Percentiles rank a stretch among this genome's conserved stretches.
phyloP scores from a whole-genome alignment of 75 land plant species.

The Selaginella tamariscina region DNA sequence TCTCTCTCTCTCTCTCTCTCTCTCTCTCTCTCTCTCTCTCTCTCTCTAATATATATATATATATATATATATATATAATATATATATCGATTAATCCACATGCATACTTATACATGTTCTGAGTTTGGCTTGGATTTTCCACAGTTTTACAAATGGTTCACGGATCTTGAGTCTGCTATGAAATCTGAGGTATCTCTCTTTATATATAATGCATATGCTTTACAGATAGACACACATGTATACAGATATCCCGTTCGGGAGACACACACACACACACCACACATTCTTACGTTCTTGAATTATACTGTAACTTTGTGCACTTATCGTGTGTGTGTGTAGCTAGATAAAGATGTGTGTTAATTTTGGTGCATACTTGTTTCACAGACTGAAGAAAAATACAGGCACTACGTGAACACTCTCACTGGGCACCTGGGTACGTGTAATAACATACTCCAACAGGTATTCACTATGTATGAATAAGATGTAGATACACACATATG shows the following conservation, averaged over 20 bases:
- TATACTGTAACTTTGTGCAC: no score
- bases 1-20: no score
- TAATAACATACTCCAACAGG: constrained; percentile 65
- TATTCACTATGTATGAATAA: constrained; percentile 2
- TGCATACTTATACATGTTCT: neutral
- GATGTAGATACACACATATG: neutral
- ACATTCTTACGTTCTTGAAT: neutral
- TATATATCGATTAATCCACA: neutral
- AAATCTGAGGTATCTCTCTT: constrained; percentile 59
- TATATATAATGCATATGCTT: neutral
- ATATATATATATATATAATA: no score
- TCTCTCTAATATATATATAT: no score
- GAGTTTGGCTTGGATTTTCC: constrained; percentile 13
- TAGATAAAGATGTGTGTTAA: no score
- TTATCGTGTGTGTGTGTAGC: no score
- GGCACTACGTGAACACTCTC: constrained; percentile 69
- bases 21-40: no score
- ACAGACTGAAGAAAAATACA: constrained; percentile 96
- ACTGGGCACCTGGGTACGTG: constrained; percentile 67
- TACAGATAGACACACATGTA: neutral
- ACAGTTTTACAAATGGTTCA: constrained; percentile 95
- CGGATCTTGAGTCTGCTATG: constrained; percentile 91
- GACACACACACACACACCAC: neutral
- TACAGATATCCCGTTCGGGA: neutral
- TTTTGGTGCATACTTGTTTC: constrained; percentile 19